Conservation (phyloP, 768 basidiomycete species). For the Boletus rubescentipes region DNA sequence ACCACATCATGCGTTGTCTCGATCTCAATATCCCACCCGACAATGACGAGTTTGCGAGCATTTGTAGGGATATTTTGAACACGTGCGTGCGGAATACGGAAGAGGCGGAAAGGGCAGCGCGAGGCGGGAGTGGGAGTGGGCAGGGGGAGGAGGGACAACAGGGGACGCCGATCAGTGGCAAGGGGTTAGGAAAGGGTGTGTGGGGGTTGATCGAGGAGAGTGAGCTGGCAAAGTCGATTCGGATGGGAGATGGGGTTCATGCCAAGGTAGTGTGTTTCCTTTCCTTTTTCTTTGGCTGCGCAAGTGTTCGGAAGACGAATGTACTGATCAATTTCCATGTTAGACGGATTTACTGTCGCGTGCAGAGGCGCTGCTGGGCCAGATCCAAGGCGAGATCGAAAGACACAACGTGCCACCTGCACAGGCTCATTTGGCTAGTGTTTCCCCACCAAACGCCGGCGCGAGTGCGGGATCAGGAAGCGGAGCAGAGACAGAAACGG, state of each 20-base stretch:
- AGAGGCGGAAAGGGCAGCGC: slow-evolving; percentile 55
- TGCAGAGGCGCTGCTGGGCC: slow-evolving; percentile 42
- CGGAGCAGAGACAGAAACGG: background rate
- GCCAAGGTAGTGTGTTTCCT: slow-evolving; percentile 44
- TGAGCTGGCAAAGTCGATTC: slow-evolving; percentile 70
- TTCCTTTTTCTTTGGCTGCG: background rate
- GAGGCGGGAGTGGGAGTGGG: background rate
- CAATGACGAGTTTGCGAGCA: slow-evolving; percentile 77
- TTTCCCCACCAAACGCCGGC: background rate
- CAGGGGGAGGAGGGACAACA: slow-evolving; percentile 20
- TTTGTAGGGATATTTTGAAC: slow-evolving; percentile 88
- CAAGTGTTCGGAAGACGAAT: background rate
- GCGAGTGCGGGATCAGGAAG: background rate
- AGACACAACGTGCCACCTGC: background rate
- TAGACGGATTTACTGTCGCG: slow-evolving; percentile 24
- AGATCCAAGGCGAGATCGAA: slow-evolving; percentile 32
- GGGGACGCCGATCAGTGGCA: slow-evolving; percentile 38
- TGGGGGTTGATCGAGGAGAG: slow-evolving; percentile 89
- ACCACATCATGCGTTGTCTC: slow-evolving; percentile 85
- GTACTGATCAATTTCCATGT: background rate
- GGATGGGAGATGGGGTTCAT: slow-evolving; percentile 38
- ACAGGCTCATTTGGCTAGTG: background rate
- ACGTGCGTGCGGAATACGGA: slow-evolving; percentile 94
- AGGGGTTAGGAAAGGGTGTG: slow-evolving; percentile 64
- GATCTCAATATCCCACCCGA: slow-evolving; percentile 90